Evolutionary conservation across 2,329 filamentous ascomycete species (phyloP).

Genomic region (Phoma sp.): DNA sequence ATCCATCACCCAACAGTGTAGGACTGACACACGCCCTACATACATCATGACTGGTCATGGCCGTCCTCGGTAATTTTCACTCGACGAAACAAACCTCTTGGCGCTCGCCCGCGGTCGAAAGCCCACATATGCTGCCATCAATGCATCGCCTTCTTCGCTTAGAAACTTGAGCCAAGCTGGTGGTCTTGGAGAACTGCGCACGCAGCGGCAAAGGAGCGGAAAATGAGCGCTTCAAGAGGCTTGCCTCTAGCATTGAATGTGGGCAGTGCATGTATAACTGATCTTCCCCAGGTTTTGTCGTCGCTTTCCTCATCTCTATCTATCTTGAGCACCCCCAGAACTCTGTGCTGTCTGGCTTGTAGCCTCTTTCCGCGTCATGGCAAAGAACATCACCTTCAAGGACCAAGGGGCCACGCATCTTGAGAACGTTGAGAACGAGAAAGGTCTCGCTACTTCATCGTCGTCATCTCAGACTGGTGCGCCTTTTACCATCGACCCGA

Average conservation of each 20-base stretch:
- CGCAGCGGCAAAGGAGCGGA: slow-evolving; percentile 8
- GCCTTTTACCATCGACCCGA: slow-evolving; percentile 23
- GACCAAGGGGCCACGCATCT: slow-evolving; percentile 21
- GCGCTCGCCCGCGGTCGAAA: not conserved
- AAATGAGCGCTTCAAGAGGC: not conserved
- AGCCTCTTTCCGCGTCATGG: slow-evolving; percentile 9
- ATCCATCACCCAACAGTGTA: slow-evolving; percentile 1
- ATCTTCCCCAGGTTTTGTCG: slow-evolving; percentile 5
- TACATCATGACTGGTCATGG: slow-evolving; percentile 10
- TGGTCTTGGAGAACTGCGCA: slow-evolving; percentile 1
- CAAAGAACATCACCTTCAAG: slow-evolving; percentile 21
- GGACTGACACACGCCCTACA: slow-evolving; percentile 5
- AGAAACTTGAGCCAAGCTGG: slow-evolving; percentile 7
- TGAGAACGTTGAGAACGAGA: slow-evolving; percentile 31
- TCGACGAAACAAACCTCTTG: slow-evolving; percentile 12
- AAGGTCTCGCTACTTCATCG: slow-evolving; percentile 20
- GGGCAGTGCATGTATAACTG: slow-evolving; percentile 11
- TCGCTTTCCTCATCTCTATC: not conserved
- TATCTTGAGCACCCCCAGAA: not conserved
- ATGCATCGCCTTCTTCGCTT: slow-evolving; percentile 10
- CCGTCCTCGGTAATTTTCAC: slow-evolving; percentile 1
- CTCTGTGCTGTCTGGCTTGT: not conserved
- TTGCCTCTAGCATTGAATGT: not conserved
- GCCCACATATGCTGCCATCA: slow-evolving; percentile 1
- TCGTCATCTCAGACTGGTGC: slow-evolving; percentile 13